Percentiles rank a stretch among this genome's conserved stretches.
phyloP scores from a whole-genome alignment of 208 protist genomes.

The Leptomonas seymouri region DNA sequence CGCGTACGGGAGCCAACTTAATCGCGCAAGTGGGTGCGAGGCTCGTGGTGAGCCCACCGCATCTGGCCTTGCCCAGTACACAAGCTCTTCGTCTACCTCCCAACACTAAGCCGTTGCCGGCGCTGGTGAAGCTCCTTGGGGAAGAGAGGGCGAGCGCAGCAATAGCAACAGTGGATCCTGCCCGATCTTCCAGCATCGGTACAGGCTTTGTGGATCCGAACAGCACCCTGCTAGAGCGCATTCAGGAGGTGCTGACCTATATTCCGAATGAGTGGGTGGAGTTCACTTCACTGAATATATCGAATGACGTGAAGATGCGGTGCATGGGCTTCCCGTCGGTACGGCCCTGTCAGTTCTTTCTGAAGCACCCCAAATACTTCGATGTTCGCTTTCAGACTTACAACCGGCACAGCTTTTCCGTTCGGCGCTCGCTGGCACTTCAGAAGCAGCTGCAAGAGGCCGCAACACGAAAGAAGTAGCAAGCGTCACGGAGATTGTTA shows the following conservation, averaged over 20 bases:
- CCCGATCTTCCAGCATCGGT: not conserved
- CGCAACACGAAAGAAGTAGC: not conserved
- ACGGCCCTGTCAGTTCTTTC: constrained; percentile 47
- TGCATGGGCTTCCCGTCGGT: constrained; percentile 60
- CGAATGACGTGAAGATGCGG: constrained; percentile 52
- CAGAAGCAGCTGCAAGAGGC: constrained; percentile 27
- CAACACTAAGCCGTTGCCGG: constrained; percentile 14
- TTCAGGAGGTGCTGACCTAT: constrained; percentile 58
- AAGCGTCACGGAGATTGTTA: not conserved
- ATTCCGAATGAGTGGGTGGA: constrained; percentile 66
- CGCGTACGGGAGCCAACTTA: not conserved
- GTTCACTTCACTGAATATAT: constrained; percentile 44
- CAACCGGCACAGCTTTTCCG: constrained; percentile 37
- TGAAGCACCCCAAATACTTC: constrained; percentile 68
- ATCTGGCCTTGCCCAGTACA: not conserved
- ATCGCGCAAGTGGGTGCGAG: not conserved
- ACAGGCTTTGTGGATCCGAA: constrained; percentile 10
- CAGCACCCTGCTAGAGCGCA: constrained; percentile 23
- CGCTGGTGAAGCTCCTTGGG: constrained; percentile 19
- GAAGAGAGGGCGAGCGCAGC: not conserved
- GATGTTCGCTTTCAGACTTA: constrained; percentile 43
- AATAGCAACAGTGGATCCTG: not conserved
- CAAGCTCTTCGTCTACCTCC: not conserved
- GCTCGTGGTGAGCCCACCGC: constrained; percentile 1
- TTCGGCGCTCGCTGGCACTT: constrained; percentile 52